Evolutionary conservation across 106 monocot species (phyloP).

Genomic region (Acorus gramineus): DNA sequence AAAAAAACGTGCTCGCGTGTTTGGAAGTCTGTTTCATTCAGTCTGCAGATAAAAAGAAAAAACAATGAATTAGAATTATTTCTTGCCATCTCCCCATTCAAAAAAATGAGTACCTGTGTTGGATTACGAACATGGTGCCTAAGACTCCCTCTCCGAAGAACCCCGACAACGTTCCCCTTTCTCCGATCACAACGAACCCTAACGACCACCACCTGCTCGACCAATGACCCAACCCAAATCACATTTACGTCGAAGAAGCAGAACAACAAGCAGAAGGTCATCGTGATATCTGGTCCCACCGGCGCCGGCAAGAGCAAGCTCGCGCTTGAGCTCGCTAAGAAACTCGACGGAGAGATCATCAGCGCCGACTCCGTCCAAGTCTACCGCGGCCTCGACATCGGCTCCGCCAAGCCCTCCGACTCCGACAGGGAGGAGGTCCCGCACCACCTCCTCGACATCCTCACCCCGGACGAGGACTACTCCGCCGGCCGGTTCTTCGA

Average conservation of each 20-base stretch:
- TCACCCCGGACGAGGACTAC: constrained; percentile 70
- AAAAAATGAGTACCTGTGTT: background rate
- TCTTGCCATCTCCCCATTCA: no score
- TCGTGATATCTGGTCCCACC: constrained; percentile 65
- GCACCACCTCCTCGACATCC: constrained; percentile 74
- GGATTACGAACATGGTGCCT: constrained; percentile 7
- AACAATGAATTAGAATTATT: no score
- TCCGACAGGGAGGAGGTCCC: constrained; percentile 36
- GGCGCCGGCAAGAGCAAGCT: constrained; percentile 66
- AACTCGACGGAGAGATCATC: constrained; percentile 57
- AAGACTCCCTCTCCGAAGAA: constrained; percentile 3
- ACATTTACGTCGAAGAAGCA: no score
- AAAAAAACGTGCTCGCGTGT: no score
- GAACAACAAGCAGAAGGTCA: constrained; percentile 43
- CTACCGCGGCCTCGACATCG: constrained; percentile 57
- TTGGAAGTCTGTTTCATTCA: no score
- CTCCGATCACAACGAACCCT: background rate
- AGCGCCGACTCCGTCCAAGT: constrained; percentile 65
- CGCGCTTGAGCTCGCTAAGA: constrained; percentile 47
- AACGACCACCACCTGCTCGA: constrained; percentile 2
- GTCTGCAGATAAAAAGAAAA: no score
- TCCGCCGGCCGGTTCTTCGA: constrained; percentile 61
- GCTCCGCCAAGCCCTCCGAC: constrained; percentile 52
- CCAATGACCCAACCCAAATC: background rate
- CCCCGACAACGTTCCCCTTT: background rate